phyloP scores from a whole-genome alignment of 495 filamentous ascomycete genomes.

The Penicillium bovifimosum region DNA sequence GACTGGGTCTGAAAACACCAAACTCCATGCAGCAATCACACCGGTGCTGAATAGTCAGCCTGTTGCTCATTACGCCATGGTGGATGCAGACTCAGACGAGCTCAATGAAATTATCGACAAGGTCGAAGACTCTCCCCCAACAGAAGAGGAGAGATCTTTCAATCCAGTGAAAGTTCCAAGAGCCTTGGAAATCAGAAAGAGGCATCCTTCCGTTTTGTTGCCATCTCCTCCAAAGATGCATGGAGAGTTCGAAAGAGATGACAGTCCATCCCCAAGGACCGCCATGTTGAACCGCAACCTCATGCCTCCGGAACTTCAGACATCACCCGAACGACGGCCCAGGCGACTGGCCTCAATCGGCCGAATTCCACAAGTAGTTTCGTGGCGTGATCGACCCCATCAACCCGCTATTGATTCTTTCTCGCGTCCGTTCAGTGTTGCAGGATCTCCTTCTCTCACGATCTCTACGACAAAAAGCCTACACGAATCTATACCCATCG shows the following conservation, averaged over 20 bases:
- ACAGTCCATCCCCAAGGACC: conserved; percentile 40
- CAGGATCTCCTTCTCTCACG: conserved; percentile 27
- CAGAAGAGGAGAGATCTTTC: conserved; percentile 29
- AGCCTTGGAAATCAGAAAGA: conserved; percentile 33
- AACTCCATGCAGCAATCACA: conserved; percentile 40
- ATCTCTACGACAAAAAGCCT: conserved; percentile 13
- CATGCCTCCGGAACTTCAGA: conserved; percentile 11
- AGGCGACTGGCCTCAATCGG: conserved; percentile 72
- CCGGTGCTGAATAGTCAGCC: conserved; percentile 35
- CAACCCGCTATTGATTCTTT: conserved; percentile 74
- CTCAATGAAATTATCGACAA: conserved; percentile 63
- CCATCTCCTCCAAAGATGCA: conserved; percentile 49
- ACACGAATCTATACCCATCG: conserved; percentile 10
- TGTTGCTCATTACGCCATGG: conserved; percentile 75
- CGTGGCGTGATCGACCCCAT: conserved; percentile 60
- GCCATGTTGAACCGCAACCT: conserved; percentile 31
- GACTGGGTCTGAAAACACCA: conserved; percentile 13
- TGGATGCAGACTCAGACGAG: conserved; percentile 68
- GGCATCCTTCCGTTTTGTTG: conserved; percentile 47
- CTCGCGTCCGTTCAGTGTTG: conserved; percentile 67
- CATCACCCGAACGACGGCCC: conserved; percentile 23
- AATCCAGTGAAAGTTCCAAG: conserved; percentile 28
- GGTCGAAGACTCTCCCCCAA: conserved; percentile 45
- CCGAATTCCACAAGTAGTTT: conserved; percentile 84
- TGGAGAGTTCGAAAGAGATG: conserved; percentile 35